phyloP scores from a whole-genome alignment of 2,329 filamentous ascomycete genomes.

The Aplosporella prunicola region DNA sequence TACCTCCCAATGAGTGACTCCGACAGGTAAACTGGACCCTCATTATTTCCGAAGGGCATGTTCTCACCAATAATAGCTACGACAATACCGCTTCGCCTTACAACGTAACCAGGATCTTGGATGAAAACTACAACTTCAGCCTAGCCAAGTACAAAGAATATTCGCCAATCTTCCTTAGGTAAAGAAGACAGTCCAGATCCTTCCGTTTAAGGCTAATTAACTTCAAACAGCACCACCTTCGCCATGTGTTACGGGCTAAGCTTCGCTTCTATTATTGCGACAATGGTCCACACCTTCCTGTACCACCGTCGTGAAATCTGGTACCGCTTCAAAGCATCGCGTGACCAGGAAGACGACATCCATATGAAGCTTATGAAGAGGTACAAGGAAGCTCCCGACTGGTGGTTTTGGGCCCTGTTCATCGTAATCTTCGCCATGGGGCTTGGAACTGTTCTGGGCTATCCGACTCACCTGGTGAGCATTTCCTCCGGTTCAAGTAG shows the following conservation, averaged over 20 bases:
- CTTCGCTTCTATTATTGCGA: slow-evolving; percentile 20
- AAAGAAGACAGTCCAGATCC: too few relatives aligned
- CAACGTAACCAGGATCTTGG: slow-evolving; percentile 43
- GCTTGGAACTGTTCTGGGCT: slow-evolving; percentile 40
- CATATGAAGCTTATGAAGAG: slow-evolving; percentile 46
- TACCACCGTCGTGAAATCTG: slow-evolving; percentile 26
- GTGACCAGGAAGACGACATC: slow-evolving; percentile 46
- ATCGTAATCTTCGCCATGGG: slow-evolving; percentile 42
- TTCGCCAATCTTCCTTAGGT: slow-evolving; percentile 28
- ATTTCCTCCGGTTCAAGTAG: neutral
- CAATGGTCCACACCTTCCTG: slow-evolving; percentile 43
- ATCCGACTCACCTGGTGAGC: slow-evolving; percentile 41
- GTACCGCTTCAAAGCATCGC: slow-evolving; percentile 58
- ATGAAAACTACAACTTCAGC: slow-evolving; percentile 24
- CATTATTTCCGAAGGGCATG: too few relatives aligned
- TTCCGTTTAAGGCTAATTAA: too few relatives aligned
- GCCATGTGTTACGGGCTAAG: slow-evolving; percentile 29
- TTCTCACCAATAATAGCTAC: too few relatives aligned
- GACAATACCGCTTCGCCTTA: slow-evolving; percentile 59
- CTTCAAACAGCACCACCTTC: slow-evolving; percentile 27
- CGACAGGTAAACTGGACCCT: slow-evolving; percentile 51
- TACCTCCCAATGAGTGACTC: slow-evolving; percentile 28
- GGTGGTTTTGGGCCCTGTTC: slow-evolving; percentile 47
- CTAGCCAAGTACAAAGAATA: slow-evolving; percentile 31
- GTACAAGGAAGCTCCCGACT: slow-evolving; percentile 47